Conservation (phyloP, 257 asterid species). For the Plectranthus barbatus region DNA sequence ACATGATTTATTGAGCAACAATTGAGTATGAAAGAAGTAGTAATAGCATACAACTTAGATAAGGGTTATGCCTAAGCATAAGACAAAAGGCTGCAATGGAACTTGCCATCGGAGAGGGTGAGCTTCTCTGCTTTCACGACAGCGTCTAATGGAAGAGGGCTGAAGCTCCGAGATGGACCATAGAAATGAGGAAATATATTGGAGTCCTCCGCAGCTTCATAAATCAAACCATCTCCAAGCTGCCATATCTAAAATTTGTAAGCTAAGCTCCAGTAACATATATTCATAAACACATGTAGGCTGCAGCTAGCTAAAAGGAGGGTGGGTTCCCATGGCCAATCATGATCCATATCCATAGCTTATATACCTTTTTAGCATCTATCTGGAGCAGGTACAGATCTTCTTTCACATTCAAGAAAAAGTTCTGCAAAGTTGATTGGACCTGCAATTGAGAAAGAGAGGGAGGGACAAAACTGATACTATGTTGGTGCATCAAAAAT, state of each 20-base stretch:
- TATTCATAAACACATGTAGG: too few species aligned
- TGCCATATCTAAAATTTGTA: slow-evolving; percentile 22
- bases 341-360: too few species aligned
- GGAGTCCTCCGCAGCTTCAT: slow-evolving; percentile 55
- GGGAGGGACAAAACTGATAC: background rate
- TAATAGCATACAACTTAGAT: background rate
- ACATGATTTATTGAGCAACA: background rate
- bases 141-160: slow-evolving; percentile 60
- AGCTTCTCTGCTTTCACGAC: slow-evolving; percentile 66
- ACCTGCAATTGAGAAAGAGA: slow-evolving; percentile 40
- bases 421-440: slow-evolving; percentile 49
- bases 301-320: too few species aligned
- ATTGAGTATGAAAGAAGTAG: background rate
- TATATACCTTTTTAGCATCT: slow-evolving; percentile 50
- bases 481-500: background rate
- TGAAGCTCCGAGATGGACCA: slow-evolving; percentile 73
- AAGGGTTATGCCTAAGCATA: slow-evolving; percentile 7
- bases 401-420: slow-evolving; percentile 40
- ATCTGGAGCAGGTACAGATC: slow-evolving; percentile 74
- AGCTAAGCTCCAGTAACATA: too few species aligned
- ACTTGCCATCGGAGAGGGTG: slow-evolving; percentile 35
- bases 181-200: slow-evolving; percentile 79
- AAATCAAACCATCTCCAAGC: slow-evolving; percentile 78
- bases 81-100: slow-evolving; percentile 44
- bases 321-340: too few species aligned